Evolutionary conservation across 495 filamentous ascomycete species (phyloP), one percentile per base, ranked within the genome.

Genomic region (Patellaria atrata): DNA sequence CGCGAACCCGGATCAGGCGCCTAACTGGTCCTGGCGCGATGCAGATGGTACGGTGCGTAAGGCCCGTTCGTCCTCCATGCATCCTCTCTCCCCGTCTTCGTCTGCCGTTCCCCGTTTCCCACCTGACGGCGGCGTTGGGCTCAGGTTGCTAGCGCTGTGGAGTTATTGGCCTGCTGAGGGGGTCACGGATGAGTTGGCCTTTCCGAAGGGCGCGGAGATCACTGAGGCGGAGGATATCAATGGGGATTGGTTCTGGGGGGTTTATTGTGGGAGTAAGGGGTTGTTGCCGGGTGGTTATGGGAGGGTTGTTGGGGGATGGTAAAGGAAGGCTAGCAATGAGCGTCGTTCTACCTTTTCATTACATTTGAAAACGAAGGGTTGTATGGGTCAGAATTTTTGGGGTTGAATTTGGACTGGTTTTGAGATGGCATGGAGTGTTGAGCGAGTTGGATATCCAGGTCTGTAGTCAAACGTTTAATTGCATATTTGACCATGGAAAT

Each of bases 191-290:
- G 85, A 94, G 61, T 51, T 94, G 33, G 59, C 70, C 45, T 93
- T 94, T 47, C 85, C 85, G 2, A 76, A 71, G 37, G 75, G 77
- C 4, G 82, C 84, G 0, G 80, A 87, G 55, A 68, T 94, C 8
- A 62, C 64, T 2, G 85, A 93, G 62, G 72, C 73, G 22, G 72
- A 81, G 56, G 75, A 81, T 54, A 70, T 86, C 27, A 92, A 89
- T 55, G 81, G 73, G 24, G 82, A 91, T 54, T 94, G 83, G 83
- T 80, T 63, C 36, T 73, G 72, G 60, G 85, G 85, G 0, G 70
- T 64, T 22, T 94, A 91, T 64, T 76, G 78, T 52, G 82, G 80
- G 12, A 57, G 53, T 20, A 70, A 65, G 38, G 83, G 83, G 0
- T 40, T 92, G 42, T 86, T 92, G 54, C 83, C 83, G 3, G 71